Evolutionary conservation across 2,329 filamentous ascomycete genomes (phyloP).

Genomic region (Dothistroma septosporum): DNA sequence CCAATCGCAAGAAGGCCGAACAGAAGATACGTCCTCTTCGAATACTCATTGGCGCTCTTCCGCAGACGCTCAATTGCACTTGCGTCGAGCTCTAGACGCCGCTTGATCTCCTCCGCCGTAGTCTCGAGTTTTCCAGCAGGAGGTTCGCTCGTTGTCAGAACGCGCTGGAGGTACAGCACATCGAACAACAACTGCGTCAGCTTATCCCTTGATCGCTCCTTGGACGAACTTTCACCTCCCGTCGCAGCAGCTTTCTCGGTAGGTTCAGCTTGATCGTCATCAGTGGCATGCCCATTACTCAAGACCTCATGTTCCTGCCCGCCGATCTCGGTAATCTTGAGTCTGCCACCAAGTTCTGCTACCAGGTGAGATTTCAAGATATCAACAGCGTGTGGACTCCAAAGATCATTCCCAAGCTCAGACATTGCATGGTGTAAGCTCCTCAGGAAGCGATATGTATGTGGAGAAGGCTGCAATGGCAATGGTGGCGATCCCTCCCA

Average conservation of each 20-base stretch:
- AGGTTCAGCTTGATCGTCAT: constrained; percentile 14
- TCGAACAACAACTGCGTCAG: constrained; percentile 44
- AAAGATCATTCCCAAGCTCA: constrained; percentile 69
- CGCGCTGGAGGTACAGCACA: constrained; percentile 39
- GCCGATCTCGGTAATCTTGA: constrained; percentile 29
- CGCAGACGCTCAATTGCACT: constrained; percentile 51
- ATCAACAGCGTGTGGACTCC: constrained; percentile 65
- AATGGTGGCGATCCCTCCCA: constrained; percentile 77
- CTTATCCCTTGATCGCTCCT: constrained; percentile 4
- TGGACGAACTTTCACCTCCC: constrained; percentile 11
- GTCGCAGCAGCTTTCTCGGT: constrained; percentile 9
- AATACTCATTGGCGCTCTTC: constrained; percentile 69
- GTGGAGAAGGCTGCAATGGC: constrained; percentile 73
- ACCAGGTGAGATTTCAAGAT: constrained; percentile 59
- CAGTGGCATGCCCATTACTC: constrained; percentile 17
- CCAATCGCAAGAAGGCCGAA: constrained; percentile 65
- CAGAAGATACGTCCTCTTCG: constrained; percentile 74
- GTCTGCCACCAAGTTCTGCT: constrained; percentile 47
- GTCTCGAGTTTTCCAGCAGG: constrained; percentile 10
- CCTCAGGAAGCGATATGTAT: constrained; percentile 67
- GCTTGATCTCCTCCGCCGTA: constrained; percentile 38
- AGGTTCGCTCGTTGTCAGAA: constrained; percentile 11
- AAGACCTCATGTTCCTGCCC: constrained; percentile 14
- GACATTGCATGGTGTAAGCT: constrained; percentile 65
- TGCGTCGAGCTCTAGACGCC: constrained; percentile 49